Base-by-base conservation (phyloP, 495 filamentous ascomycete species). In the Talaromyces ruber region DNA sequence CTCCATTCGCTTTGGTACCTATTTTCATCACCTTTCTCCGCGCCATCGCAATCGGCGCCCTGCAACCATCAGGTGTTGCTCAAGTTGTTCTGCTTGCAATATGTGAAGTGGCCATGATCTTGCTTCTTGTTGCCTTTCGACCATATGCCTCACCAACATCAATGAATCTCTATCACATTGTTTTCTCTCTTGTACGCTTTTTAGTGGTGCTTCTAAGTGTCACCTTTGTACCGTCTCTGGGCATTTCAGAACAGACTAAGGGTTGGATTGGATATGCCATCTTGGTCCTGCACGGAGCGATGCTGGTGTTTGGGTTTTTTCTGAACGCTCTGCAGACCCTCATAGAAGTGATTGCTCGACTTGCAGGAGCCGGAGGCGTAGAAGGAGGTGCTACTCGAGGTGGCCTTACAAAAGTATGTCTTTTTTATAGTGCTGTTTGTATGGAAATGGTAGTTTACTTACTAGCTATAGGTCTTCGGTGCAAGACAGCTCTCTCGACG, bases 231-330 rank as follows among this genome's bases (percentile, higher is more conserved):
- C 92, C 93, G 2, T 88, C 88, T 12, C 77, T 97, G 4, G 84
- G 86, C 3, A 84, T 97, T 7, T 82, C 84, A 2, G 85, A 92
- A 66, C 83, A 86, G 0, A 78, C 90, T 4, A 92, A 90, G 66
- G 90, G 92, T 14, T 98, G 94, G 94, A 90, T 97, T 65, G 94
- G 93, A 30, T 98, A 98, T 71, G 82, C 86, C 21, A 97, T 98
- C 60, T 82, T 98, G 28, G 71, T 96, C 24, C 81, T 95, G 58
- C 94, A 98, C 67, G 93, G 83, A 11, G 79, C 89, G 63, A 91
- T 97, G 6, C 78, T 98, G 6, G 86, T 97, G 8, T 95, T 96
- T 67, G 93, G 91, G 3, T 98, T 97, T 76, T 91, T 97, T 68
- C 77, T 98, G 29, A 97, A 96, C 69, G 89, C 94, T 2, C 68